Percentiles rank a stretch among this genome's conserved stretches.
Conservation (phyloP, 108 stramenopile species). For the Pseudonitzschia pungens region DNA sequence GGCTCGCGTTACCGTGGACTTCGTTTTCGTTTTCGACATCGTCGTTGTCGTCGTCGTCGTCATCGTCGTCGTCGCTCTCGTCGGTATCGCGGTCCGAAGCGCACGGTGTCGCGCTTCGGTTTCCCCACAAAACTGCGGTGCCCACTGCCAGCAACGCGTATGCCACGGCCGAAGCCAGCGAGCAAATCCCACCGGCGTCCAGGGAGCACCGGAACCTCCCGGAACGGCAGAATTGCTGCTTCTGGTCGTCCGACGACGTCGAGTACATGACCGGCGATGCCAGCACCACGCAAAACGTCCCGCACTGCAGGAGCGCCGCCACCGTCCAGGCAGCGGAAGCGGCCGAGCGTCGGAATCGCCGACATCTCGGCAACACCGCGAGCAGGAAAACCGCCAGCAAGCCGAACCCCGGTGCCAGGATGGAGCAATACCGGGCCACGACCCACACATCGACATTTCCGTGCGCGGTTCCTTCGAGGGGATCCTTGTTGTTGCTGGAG, state of each 20-base stretch:
- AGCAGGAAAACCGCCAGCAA: background rate
- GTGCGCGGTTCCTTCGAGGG: background rate
- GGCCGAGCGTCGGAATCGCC: background rate
- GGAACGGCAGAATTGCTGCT: background rate
- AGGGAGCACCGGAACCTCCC: background rate
- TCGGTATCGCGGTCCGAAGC: background rate
- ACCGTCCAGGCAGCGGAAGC: background rate
- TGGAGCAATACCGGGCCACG: conserved; percentile 1
- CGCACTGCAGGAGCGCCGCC: background rate
- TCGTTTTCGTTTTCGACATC: background rate
- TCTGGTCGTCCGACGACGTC: background rate
- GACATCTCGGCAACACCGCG: background rate
- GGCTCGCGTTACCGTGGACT: background rate
- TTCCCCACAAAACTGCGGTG: background rate
- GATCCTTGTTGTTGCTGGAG: background rate
- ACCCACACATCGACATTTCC: background rate
- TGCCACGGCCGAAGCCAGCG: background rate
- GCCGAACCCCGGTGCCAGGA: background rate
- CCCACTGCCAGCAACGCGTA: background rate
- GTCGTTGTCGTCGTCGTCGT: background rate
- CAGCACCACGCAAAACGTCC: background rate
- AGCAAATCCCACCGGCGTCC: background rate
- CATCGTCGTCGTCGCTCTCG: background rate
- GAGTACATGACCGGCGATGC: background rate
- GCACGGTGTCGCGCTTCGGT: background rate